A percentile compares a stretch with the other conserved stretches of the same genome.
Conservation (phyloP, 106 monocot genomes). For the Dioscorea dumetorum region DNA sequence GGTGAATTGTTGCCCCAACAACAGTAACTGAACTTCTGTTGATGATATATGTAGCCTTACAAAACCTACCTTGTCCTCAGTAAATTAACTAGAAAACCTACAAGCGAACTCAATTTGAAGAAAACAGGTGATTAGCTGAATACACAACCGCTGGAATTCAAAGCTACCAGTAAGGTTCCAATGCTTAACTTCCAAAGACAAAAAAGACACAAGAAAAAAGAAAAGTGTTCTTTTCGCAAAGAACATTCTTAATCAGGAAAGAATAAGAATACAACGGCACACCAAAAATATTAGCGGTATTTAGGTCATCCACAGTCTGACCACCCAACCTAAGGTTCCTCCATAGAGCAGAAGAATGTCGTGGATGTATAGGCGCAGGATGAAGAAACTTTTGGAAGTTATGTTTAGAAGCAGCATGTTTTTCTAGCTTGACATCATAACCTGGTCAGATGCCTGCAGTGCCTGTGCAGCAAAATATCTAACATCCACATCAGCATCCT, state of each 20-base stretch:
- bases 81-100: no score
- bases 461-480: conserved; percentile 73
- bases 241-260: not conserved
- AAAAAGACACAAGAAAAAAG: not conserved
- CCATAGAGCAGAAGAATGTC: not conserved
- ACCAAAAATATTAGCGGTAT: not conserved
- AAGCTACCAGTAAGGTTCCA: not conserved
- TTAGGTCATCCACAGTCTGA: not conserved
- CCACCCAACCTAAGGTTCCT: not conserved
- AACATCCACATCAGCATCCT: conserved; percentile 91
- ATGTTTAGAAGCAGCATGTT: not conserved
- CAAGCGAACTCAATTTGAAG: not conserved
- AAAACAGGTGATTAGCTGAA: not conserved
- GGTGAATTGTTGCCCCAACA: no score
- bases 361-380: not conserved
- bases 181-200: not conserved
- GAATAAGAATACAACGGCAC: not conserved
- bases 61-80: no score
- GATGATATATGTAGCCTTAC: no score
- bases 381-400: not conserved
- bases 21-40: no score
- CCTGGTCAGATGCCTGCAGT: conserved; percentile 58
- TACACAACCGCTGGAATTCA: not conserved
- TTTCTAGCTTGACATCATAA: conserved; percentile 53
- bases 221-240: not conserved